phyloP scores from a whole-genome alignment of 1,284 basidiomycete genomes.

The Peniophora sp. region DNA sequence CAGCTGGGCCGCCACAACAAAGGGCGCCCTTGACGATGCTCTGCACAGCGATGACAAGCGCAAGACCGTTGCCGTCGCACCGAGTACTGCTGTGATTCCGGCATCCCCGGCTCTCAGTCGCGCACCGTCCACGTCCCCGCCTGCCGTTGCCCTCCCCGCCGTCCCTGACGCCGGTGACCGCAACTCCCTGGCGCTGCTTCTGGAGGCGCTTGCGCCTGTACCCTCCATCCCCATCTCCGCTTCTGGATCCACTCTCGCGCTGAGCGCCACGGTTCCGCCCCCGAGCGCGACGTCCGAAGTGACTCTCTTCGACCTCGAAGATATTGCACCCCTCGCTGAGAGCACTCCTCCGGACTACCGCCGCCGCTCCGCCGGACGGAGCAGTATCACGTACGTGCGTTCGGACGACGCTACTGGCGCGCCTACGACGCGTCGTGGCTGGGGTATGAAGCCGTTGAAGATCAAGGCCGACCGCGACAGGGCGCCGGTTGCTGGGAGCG shows the following conservation, averaged over 20 bases:
- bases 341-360: constrained; percentile 54
- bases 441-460: background rate
- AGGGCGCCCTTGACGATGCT: constrained; percentile 33
- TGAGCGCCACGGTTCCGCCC: constrained; percentile 16
- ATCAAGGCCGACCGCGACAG: constrained; percentile 5
- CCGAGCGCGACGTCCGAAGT: constrained; percentile 51
- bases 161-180: constrained; percentile 35
- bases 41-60: constrained; percentile 20
- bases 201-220: constrained; percentile 24
- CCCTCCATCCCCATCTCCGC: constrained; percentile 27
- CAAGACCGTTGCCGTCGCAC: constrained; percentile 41
- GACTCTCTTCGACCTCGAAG: constrained; percentile 45
- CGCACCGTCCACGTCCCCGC: constrained; percentile 15
- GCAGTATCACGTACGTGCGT: constrained; percentile 58
- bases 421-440: constrained; percentile 9
- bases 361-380: constrained; percentile 28
- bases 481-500: background rate
- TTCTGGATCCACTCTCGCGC: constrained; percentile 17
- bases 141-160: constrained; percentile 33
- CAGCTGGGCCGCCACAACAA: constrained; percentile 43
- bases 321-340: constrained; percentile 37
- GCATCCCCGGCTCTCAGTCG: constrained; percentile 17
- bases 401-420: constrained; percentile 36
- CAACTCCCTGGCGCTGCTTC: constrained; percentile 39
- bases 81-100: constrained; percentile 14